Percentiles rank a stretch among this genome's conserved stretches.
phyloP scores from a whole-genome alignment of 441 rosid genomes.

The Rhodomyrtus psidioides region DNA sequence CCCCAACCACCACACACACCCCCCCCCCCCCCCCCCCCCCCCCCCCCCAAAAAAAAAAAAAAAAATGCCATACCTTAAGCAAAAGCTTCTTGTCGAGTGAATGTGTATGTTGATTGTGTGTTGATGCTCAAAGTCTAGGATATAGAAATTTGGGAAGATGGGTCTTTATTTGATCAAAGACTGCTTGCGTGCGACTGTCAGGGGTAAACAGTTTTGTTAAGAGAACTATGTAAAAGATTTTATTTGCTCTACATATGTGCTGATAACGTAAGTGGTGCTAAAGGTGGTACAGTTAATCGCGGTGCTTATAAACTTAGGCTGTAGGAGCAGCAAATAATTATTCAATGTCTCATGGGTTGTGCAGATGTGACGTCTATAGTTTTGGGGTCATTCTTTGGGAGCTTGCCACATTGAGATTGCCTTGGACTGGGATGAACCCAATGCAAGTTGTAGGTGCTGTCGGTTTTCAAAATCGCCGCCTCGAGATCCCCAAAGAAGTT shows the following conservation, averaged over 20 bases:
- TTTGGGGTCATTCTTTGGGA: constrained; percentile 98
- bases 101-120: background rate
- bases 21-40: too few relatives aligned
- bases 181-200: background rate
- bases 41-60: too few relatives aligned
- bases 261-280: background rate
- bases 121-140: background rate
- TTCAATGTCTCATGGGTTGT: constrained; percentile 2
- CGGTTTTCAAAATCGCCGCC: constrained; percentile 94
- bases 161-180: background rate
- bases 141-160: background rate
- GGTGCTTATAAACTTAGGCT: background rate
- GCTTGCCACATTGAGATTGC: constrained; percentile 85
- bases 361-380: constrained; percentile 96
- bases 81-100: background rate
- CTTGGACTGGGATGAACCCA: constrained; percentile 99
- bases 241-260: background rate
- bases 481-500: constrained; percentile 87
- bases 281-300: background rate
- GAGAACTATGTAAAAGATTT: background rate
- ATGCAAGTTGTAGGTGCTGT: constrained; percentile 99
- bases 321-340: background rate
- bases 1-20: too few relatives aligned
- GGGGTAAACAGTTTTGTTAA: background rate
- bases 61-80: too few relatives aligned